A percentile compares a stretch with the other conserved stretches of the same genome.
Conservation (phyloP, 108 stramenopile species). For the Epipyxis sp. region DNA sequence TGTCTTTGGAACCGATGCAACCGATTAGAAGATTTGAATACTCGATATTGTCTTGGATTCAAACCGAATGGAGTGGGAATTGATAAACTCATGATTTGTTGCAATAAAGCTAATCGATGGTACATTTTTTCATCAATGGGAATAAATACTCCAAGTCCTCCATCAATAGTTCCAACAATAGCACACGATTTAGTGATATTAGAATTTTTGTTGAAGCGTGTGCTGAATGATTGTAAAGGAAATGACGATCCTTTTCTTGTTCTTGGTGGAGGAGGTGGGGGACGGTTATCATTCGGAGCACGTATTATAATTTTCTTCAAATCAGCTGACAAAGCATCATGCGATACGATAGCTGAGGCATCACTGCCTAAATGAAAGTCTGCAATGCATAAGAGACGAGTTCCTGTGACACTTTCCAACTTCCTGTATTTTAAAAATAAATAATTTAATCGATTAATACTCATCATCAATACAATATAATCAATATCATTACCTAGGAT, state of each 20-base stretch:
- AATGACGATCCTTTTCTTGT: neutral
- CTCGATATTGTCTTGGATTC: neutral
- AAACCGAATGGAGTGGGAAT: neutral
- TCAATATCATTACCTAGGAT: constrained; percentile 18
- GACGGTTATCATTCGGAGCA: too few relatives aligned
- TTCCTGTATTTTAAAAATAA: neutral
- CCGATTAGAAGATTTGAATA: too few relatives aligned
- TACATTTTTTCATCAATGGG: neutral
- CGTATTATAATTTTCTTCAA: too few relatives aligned
- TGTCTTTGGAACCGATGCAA: neutral
- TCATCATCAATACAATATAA: neutral
- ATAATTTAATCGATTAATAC: neutral
- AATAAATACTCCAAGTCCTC: neutral
- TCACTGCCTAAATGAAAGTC: neutral
- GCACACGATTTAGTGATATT: neutral
- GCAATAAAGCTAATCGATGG: neutral
- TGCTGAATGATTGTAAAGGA: neutral
- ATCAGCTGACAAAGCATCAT: neutral
- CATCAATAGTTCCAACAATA: neutral
- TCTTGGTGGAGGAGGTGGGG: neutral
- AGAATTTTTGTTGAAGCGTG: neutral
- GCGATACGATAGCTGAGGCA: neutral
- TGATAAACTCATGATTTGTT: neutral
- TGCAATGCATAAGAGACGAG: neutral
- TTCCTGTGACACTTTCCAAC: neutral